Evolutionary conservation across 2,329 filamentous ascomycete genomes (phyloP), one percentile per base, ranked within the genome.

Genomic region (Dactylellina sp.): DNA sequence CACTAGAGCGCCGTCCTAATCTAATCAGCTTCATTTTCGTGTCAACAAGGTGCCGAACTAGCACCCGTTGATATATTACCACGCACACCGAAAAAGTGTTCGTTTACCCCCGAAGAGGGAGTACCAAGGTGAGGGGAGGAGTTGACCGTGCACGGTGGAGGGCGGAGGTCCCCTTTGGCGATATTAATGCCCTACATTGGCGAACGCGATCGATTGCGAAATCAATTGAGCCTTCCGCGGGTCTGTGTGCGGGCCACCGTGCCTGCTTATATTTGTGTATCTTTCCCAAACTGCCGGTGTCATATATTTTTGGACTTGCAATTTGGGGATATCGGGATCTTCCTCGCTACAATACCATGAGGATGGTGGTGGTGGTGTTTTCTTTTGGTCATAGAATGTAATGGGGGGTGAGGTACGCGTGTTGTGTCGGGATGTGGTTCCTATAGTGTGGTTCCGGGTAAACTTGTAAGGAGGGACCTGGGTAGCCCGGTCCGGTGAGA

Each of bases 391-490:
- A 20, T 47, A 9, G 2, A 22, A 42, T 37, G 24, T 3, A 20
- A 7, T 52, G 25, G 28, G 16, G 20, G 25, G 5, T 49, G 22
- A 28, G 35, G 7, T 14, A 12, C 44, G 11, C 24, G 20, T 35
- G 4, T 4, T 32, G 28, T 32, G 44, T 70, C 64, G 64, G 64
- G 64, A 70, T 55, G 49, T 62, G 64, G 64, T 70, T 70, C 64
- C 64, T 49, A 49, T 56, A 61, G 56, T 62, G 55, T 61, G 64
- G 64, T 70, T 61, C 55, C 64, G 64, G 64, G 55, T 70, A 70
- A 70, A 70, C 47, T 70, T 56, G 64, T 22, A 22, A 20, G 11
- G 20, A 50, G 60, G 28, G n/a, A 16, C 20, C 22, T 20, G 28
- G 28, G 28, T 32, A 32, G 28, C 28, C 28, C 28, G 28, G 28